These are phyloP conservation scores for Hansenula sp. DNA, from an alignment of 1,139 yeast genomes.

Conservation along the genomic window DNA sequence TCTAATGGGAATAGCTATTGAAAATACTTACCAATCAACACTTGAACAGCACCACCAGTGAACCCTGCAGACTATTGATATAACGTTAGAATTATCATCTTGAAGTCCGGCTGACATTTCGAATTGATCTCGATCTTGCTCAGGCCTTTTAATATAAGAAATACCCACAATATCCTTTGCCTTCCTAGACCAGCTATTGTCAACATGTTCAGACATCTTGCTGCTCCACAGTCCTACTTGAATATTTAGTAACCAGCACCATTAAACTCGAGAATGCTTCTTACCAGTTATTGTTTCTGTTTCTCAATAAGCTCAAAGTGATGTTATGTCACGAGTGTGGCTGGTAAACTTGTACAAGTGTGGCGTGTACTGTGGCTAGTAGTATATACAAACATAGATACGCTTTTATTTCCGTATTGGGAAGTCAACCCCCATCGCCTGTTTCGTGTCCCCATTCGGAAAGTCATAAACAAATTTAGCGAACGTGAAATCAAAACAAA, in stretches of 20 bases:
- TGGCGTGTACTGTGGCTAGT: neutral
- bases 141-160: constrained; percentile 34
- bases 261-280: no score
- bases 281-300: no score
- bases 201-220: constrained; percentile 30
- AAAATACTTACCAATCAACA: constrained; percentile 71
- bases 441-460: constrained; percentile 1
- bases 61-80: constrained; percentile 28
- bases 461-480: neutral
- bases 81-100: neutral
- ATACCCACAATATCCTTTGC: constrained; percentile 48
- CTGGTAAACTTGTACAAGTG: no score
- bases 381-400: neutral
- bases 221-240: no score
- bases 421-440: neutral
- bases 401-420: neutral
- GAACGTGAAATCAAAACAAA: neutral
- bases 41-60: constrained; percentile 62
- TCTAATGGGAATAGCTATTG: no score
- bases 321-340: constrained; percentile 2
- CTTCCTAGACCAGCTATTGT: constrained; percentile 51
- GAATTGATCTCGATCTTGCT: no score
- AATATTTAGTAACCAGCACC: no score
- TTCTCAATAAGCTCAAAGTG: neutral
- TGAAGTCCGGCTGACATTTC: no score